Conservation (phyloP, 345 rosid genomes). For the Heritiera fomes region DNA sequence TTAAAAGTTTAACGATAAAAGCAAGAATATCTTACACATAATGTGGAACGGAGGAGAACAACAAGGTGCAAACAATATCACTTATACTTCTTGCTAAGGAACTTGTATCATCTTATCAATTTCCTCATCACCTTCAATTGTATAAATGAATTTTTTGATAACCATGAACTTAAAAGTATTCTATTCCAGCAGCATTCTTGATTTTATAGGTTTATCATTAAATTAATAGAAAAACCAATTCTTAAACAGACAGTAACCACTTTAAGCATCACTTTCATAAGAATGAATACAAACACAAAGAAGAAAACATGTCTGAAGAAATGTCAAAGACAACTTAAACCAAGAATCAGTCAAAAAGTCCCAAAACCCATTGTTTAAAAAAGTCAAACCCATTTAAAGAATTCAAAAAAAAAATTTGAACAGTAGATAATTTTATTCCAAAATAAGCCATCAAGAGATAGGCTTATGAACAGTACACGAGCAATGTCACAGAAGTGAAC, state of each 20-base stretch:
- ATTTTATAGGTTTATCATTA: background rate
- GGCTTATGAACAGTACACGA: too few relatives aligned
- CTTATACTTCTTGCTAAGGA: background rate
- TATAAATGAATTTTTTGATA: background rate
- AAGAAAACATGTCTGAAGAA: constrained; percentile 31
- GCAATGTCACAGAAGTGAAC: too few relatives aligned
- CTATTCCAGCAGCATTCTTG: background rate
- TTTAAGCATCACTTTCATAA: background rate
- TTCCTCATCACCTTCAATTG: constrained; percentile 6
- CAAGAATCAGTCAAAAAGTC: background rate
- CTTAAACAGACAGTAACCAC: background rate
- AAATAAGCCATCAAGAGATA: too few relatives aligned
- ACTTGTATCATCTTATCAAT: background rate
- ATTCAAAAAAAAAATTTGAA: too few relatives aligned
- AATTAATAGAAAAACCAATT: background rate
- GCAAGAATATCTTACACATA: background rate
- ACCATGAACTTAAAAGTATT: background rate
- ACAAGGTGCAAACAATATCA: background rate
- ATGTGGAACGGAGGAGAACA: constrained; percentile 7
- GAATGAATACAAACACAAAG: background rate
- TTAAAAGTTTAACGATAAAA: background rate
- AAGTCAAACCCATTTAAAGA: background rate
- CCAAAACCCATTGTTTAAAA: background rate
- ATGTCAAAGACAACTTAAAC: constrained; percentile 27
- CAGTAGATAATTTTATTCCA: too few relatives aligned